These are phyloP conservation scores for Asterophora lycoperdoides DNA, from an alignment of 768 basidiomycete species.

Conservation along the genomic window DNA sequence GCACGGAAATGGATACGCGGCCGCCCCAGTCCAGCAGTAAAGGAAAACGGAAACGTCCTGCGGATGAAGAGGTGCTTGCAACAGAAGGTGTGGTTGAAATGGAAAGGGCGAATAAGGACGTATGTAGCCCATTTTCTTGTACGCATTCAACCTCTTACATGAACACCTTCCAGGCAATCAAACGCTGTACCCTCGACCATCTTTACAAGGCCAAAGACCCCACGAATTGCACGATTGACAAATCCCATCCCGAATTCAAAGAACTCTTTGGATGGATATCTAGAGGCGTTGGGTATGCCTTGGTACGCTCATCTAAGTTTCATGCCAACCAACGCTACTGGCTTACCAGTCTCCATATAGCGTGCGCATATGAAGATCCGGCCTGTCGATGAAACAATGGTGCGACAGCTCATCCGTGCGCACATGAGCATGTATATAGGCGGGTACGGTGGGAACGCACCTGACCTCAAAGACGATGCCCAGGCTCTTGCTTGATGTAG, in stretches of 20 bases:
- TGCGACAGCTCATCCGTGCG: conserved; percentile 37
- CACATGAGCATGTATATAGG: conserved; percentile 46
- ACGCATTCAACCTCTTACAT: background rate
- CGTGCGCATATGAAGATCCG: conserved; percentile 38
- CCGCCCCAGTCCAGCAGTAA: conserved; percentile 16
- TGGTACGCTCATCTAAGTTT: conserved; percentile 27
- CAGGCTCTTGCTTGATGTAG: no score
- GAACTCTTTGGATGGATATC: conserved; percentile 44
- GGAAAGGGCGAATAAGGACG: conserved; percentile 62
- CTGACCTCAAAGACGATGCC: background rate
- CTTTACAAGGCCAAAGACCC: conserved; percentile 37
- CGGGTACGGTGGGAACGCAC: conserved; percentile 17
- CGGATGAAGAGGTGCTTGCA: conserved; percentile 16
- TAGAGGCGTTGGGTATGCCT: conserved; percentile 46
- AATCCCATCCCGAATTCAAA: conserved; percentile 48
- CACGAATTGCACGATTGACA: conserved; percentile 30
- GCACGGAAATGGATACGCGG: conserved; percentile 9
- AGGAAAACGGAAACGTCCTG: conserved; percentile 25
- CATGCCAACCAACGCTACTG: background rate
- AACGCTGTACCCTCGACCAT: conserved; percentile 37
- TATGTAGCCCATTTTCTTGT: conserved; percentile 25
- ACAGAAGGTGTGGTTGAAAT: conserved; percentile 24
- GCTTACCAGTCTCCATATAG: conserved; percentile 23
- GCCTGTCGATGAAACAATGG: conserved; percentile 30
- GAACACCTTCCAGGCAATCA: conserved; percentile 35